Base-by-base conservation (phyloP, 495 filamentous ascomycete genomes). In the Aspergillus conjunctus region DNA sequence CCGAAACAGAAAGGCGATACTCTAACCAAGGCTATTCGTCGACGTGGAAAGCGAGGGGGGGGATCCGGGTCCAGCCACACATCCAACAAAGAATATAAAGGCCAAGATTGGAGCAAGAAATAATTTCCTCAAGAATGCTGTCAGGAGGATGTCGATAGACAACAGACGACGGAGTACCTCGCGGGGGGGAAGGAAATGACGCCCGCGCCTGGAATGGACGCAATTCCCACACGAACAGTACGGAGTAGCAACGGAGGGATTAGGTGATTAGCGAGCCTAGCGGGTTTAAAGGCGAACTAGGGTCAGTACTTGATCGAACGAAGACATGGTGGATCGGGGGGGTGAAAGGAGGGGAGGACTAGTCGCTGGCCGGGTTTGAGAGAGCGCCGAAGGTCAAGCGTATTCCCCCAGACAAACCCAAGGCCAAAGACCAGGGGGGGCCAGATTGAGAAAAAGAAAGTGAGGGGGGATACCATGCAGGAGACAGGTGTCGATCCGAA, bases 381-480 rank as follows among this genome's bases (percentile, higher is more conserved):
- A 32, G 17, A 32, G 45, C n/a, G 58, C 9, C 3, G 34, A 53
- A 21, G 51, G 32, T 26, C 18, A 11, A 22, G 56, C 17, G 26
- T 39, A 54, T 22, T 26, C 26, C 37, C 26, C 49, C 49, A 51
- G 49, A 48, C 44, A 46, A 20, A 37, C 30, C 49, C 50, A 22
- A 44, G 53, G 45, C 21, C 21, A 21, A 22, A 44, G 53, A 56
- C 21, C 21, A 21, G 32, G 22, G 53, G 54, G 46, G 41, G 58
- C 50, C 41, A 62, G 60, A 54, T 34, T 41, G 33, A 39, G 60
- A 39, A 57, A 56, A 45, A 30, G 62, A 56, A 56, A 52, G 53
- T 56, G 57, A 64, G 62, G 62, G 56, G 54, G 61, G 48, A 33
- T 51, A 60, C 58, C 58, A 60, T 60, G 51, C 58, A 53, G 51